Percentiles rank a stretch among this genome's conserved stretches.
phyloP scores from a whole-genome alignment of 139 green algal species.

The Haematococcus lacustris region DNA sequence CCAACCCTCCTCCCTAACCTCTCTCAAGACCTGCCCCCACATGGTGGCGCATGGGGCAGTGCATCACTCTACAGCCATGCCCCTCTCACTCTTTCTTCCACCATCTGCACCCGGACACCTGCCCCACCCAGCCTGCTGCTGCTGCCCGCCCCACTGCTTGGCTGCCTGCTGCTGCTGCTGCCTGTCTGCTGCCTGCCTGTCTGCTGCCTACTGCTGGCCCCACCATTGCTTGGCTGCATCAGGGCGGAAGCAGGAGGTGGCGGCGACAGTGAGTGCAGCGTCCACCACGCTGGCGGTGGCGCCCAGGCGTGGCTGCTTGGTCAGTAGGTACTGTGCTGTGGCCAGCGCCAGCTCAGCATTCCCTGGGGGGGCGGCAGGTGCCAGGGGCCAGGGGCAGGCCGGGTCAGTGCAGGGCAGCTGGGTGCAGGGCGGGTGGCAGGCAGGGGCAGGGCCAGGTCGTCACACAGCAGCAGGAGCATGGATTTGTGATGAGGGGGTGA shows the following conservation, averaged over 20 bases:
- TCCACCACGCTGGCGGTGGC: slow-evolving; percentile 14
- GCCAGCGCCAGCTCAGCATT: neutral
- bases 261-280: neutral
- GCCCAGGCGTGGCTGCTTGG: slow-evolving; percentile 18
- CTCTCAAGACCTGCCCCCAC: no score
- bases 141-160: no score
- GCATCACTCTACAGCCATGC: neutral
- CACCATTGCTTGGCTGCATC: neutral
- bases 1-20: no score
- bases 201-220: neutral
- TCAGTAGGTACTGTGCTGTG: slow-evolving; percentile 1
- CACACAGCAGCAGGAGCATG: no score
- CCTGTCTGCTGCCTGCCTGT: no score
- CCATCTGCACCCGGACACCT: neutral
- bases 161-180: neutral
- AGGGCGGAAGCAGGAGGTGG: neutral
- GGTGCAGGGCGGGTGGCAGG: no score
- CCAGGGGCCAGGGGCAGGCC: no score
- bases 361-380: no score
- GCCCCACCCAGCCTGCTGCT: no score
- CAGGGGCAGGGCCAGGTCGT: neutral
- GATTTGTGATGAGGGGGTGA: no score
- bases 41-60: no score
- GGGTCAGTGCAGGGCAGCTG: no score
- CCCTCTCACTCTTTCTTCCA: neutral